Base-by-base conservation (phyloP, 768 basidiomycete genomes). In the Hortiboletus campestris region DNA sequence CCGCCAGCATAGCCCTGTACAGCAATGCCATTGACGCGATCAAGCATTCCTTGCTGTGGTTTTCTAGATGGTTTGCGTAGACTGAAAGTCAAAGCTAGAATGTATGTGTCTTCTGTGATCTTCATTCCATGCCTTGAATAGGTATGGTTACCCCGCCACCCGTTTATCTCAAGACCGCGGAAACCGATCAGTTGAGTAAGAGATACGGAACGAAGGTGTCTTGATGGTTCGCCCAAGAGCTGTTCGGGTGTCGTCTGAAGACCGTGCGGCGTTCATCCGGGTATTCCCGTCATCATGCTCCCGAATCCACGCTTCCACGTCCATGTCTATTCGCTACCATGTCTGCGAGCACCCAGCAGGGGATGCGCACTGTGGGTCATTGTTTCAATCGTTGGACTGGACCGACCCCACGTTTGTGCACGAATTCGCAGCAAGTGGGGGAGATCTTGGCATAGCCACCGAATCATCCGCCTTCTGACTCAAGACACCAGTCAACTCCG, bases 1-100 rank as follows among this genome's bases (percentile, higher is more conserved):
- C 59, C 64, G 54, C 62, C 54, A 13, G n/a, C 17, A 67, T 60
- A 61, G 64, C 59, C 9, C 6, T 2, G 59, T 64, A 64, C 56
- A 65, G 64, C 62, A 56, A 10, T n/a, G n/a, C 16, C 31, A 22
- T 16, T 41, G 42, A 41, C 52, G 45, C 22, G 8, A 32, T 25
- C 17, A 22, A 35, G 14, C 14, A 34, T 49, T 11, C 32, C 11
- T 19, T 29, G 48, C 57, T 34, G 43, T 40, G 42, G 14, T 59
- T 12, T 40, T 22, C 42, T 25, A 4, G 31, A 44, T 25, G 0
- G 13, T 31, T 20, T n/a, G 34, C 6, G 19, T 34, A 28, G 35
- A 36, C 14, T 20, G 36, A 45, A 16, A n/a, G 13, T 3, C 16
- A 48, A 25, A 17, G n/a, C 12, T 16, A 35, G 10, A 17, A 8